Evolutionary conservation across 139 green algal species (phyloP), one percentile per base, ranked within the genome.

Genomic region (Chlorella sp.): DNA sequence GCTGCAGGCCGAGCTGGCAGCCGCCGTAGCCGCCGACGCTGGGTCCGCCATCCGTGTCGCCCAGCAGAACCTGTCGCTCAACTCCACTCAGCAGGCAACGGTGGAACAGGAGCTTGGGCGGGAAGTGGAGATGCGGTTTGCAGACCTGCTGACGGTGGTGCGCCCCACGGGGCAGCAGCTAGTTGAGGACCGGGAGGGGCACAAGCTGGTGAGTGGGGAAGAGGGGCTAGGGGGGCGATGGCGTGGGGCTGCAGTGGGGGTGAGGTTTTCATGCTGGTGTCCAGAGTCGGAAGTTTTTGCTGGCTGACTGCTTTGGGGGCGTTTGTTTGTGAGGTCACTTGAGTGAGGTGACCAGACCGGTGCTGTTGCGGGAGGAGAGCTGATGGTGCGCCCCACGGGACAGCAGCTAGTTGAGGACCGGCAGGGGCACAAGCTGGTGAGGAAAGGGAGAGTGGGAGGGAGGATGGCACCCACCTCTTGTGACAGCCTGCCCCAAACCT

Each of bases 131-230:
- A 39, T 66, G n/a, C 12, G 36, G 37, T 88, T 88, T 81, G 83
- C 66, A 24, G 83, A 88, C 66, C 83, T 88, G 64, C 83, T 88
- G 66, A 80, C 83, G 37, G 83, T 88, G 66, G 83, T 88, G 83
- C 83, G 83, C 61, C 83, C 83, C 26, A 39, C 83, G 0, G 83
- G 83, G 83, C 83, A 88, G 66, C 61, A 79, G 12, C 66, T 88
- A 37, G 39, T 88, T 28, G 83, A 66, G 83, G 83, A 88, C 83
- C 64, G 3, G 37, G 37, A 12, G 26, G 83, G 83, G 39, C 83
- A 88, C 83, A 88, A 88, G 83, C 83, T 88, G 83, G 83, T 88
- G 83, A 39, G 83, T 18, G 18, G 75, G 73, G 1, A 14, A 14
- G 64, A 28, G 64, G 64, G 64, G 11, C 21, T 9, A 71, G 64